These are phyloP conservation scores for Cadophora luteo-olivacea DNA, from an alignment of 2,329 filamentous ascomycete genomes.

Conservation along the genomic window DNA sequence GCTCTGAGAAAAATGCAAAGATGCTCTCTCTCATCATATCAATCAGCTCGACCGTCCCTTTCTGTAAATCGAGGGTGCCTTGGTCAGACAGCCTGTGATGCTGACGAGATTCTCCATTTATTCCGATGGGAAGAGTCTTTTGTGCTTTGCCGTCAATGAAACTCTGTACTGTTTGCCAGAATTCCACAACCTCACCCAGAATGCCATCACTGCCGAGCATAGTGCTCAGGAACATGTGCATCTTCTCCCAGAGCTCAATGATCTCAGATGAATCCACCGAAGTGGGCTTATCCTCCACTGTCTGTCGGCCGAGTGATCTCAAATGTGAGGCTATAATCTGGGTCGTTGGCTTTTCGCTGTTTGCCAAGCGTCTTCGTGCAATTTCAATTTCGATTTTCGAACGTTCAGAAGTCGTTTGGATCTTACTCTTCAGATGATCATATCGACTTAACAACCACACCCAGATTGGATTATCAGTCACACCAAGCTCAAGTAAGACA, in stretches of 20 bases:
- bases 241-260: slow-evolving; percentile 92
- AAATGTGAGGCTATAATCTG: slow-evolving; percentile 77
- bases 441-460: slow-evolving; percentile 91
- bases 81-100: slow-evolving; percentile 82
- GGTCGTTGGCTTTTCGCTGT: slow-evolving; percentile 72
- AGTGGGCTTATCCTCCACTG: slow-evolving; percentile 63
- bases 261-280: slow-evolving; percentile 81
- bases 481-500: slow-evolving; percentile 88
- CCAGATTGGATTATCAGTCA: slow-evolving; percentile 96
- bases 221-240: slow-evolving; percentile 74
- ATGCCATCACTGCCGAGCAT: slow-evolving; percentile 82
- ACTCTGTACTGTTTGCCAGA: slow-evolving; percentile 89
- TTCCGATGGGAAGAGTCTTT: slow-evolving; percentile 77
- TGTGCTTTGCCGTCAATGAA: slow-evolving; percentile 91
- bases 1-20: slow-evolving; percentile 82
- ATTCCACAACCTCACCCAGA: slow-evolving; percentile 87
- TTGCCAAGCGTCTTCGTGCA: slow-evolving; percentile 79
- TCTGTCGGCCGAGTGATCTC: slow-evolving; percentile 72
- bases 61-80: slow-evolving; percentile 74
- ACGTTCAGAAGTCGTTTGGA: slow-evolving; percentile 81
- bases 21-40: slow-evolving; percentile 82
- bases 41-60: slow-evolving; percentile 82
- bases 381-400: slow-evolving; percentile 93
- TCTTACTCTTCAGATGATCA: slow-evolving; percentile 86
- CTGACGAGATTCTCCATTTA: slow-evolving; percentile 78